These are phyloP conservation scores for Triticum monococcum DNA, from an alignment of 176 grass and related monocot genomes.

Conservation along the genomic window DNA sequence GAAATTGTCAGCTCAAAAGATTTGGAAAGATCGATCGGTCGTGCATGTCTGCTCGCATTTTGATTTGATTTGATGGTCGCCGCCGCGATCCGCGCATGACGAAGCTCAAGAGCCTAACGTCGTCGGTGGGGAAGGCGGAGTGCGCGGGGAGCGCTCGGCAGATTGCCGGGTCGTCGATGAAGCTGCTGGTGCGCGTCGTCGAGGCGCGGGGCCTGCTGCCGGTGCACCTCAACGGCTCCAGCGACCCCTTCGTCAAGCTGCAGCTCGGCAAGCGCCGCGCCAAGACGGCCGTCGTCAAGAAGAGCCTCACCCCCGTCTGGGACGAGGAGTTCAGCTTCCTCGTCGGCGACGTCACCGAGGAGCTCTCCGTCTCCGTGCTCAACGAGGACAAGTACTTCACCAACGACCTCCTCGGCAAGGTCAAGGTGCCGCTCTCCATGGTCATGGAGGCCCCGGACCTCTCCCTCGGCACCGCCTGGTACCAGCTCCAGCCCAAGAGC, in stretches of 20 bases:
- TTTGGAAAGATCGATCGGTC: neutral
- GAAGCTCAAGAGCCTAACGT: constrained; percentile 22
- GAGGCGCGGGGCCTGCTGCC: constrained; percentile 72
- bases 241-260: constrained; percentile 88
- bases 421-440: constrained; percentile 57
- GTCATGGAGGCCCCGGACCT: constrained; percentile 80
- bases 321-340: constrained; percentile 91
- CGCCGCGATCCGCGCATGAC: constrained; percentile 20
- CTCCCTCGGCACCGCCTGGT: constrained; percentile 80
- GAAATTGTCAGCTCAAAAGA: neutral
- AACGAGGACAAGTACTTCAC: constrained; percentile 95
- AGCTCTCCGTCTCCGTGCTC: constrained; percentile 67
- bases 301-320: constrained; percentile 67
- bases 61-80: neutral
- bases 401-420: constrained; percentile 71
- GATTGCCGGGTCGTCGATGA: constrained; percentile 47
- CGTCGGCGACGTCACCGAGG: constrained; percentile 67
- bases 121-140: constrained; percentile 13
- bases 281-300: constrained; percentile 83
- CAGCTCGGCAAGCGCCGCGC: constrained; percentile 81
- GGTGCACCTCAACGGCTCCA: constrained; percentile 66
- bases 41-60: neutral
- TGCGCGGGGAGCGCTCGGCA: constrained; percentile 5
- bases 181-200: constrained; percentile 73
- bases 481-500: constrained; percentile 85